Evolutionary conservation across 2,329 filamentous ascomycete genomes (phyloP).

Genomic region (Talaromyces sp.): DNA sequence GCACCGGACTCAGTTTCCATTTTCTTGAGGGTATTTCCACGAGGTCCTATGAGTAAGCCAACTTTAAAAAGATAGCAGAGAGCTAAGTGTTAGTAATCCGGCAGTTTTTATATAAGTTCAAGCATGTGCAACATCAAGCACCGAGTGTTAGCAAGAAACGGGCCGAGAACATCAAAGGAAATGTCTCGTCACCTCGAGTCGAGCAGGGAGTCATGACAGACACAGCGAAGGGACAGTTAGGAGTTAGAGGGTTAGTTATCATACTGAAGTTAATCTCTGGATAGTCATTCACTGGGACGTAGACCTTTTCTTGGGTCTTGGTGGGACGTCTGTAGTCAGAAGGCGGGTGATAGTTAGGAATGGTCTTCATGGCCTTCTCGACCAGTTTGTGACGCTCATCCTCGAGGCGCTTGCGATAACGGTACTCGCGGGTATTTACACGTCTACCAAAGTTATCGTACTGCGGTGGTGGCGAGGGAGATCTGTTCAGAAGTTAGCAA

Average conservation of each 20-base stretch:
- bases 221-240: slow-evolving; percentile 60
- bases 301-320: slow-evolving; percentile 99
- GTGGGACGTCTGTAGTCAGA: slow-evolving; percentile 98
- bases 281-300: slow-evolving; percentile 99
- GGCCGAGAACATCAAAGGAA: slow-evolving; percentile 39
- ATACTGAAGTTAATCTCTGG: slow-evolving; percentile 99
- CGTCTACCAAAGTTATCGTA: slow-evolving; percentile 99
- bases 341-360: slow-evolving; percentile 98
- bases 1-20: slow-evolving; percentile 97
- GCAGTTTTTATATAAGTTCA: slow-evolving; percentile 40
- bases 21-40: slow-evolving; percentile 99
- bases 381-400: slow-evolving; percentile 98
- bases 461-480: slow-evolving; percentile 90
- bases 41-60: slow-evolving; percentile 98
- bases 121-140: slow-evolving; percentile 37
- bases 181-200: slow-evolving; percentile 44
- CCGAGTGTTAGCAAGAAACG: slow-evolving; percentile 47
- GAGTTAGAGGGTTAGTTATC: slow-evolving; percentile 98
- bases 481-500: slow-evolving; percentile 58
- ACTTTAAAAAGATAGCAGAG: slow-evolving; percentile 76
- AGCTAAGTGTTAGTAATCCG: slow-evolving; percentile 87
- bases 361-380: slow-evolving; percentile 99
- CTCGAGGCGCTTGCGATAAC: slow-evolving; percentile 96
- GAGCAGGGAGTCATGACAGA: slow-evolving; percentile 47
- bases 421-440: slow-evolving; percentile 98